Percentiles rank a stretch among this genome's conserved stretches.
These are phyloP conservation scores for Dactylonectria estremocensis DNA, from an alignment of 2,329 filamentous ascomycete species.

Conservation along the genomic window DNA sequence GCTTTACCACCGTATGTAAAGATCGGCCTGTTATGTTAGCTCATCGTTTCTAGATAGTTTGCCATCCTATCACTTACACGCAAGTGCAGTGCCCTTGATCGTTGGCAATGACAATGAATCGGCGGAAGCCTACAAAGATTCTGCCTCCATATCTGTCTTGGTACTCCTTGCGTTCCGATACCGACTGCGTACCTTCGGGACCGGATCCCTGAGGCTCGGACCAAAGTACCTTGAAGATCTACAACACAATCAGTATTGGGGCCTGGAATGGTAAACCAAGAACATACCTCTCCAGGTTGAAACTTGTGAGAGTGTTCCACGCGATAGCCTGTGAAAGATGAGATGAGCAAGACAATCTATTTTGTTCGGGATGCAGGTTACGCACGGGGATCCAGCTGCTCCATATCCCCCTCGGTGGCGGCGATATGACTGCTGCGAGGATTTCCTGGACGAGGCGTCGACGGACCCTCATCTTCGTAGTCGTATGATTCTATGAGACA, in stretches of 20 bases:
- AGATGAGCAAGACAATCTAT: constrained; percentile 27
- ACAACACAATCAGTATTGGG: background rate
- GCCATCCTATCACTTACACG: constrained; percentile 61
- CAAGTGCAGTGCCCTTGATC: constrained; percentile 69
- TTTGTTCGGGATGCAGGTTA: too few species aligned
- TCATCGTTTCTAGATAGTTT: background rate
- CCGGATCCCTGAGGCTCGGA: constrained; percentile 63
- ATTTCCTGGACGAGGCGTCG: constrained; percentile 35
- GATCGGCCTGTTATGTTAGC: constrained; percentile 62
- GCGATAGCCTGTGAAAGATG: constrained; percentile 56
- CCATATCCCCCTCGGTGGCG: constrained; percentile 38
- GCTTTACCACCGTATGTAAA: constrained; percentile 68
- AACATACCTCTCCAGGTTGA: constrained; percentile 57
- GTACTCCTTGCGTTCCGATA: constrained; percentile 54
- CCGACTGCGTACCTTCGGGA: constrained; percentile 49
- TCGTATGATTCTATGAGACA: constrained; percentile 28
- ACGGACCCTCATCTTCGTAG: constrained; percentile 47
- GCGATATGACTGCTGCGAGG: constrained; percentile 29
- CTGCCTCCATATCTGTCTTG: constrained; percentile 54
- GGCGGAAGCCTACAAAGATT: constrained; percentile 66
- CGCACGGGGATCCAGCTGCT: constrained; percentile 58
- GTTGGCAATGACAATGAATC: constrained; percentile 69
- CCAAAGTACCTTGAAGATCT: constrained; percentile 72
- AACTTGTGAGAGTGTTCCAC: constrained; percentile 59
- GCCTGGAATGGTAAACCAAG: background rate